Percentiles rank a stretch among this genome's conserved stretches.
Conservation (phyloP, 352 stramenopile genomes). For the Globisporangium uncinulatum region DNA sequence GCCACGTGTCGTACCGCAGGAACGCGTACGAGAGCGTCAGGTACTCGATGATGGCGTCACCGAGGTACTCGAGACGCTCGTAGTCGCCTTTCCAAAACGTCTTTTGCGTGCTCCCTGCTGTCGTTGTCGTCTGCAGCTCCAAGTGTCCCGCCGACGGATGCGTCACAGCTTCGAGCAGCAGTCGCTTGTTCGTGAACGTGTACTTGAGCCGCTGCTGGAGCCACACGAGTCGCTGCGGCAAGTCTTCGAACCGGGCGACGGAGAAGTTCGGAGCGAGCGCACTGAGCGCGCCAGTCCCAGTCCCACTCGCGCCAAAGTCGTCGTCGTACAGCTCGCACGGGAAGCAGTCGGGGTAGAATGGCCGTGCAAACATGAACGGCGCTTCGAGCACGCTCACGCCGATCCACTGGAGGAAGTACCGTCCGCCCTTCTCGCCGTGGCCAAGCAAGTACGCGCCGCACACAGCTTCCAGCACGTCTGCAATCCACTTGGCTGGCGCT, state of each 20-base stretch:
- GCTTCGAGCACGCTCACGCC: constrained; percentile 52
- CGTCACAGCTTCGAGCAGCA: constrained; percentile 73
- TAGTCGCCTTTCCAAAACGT: constrained; percentile 78
- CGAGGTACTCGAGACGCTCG: constrained; percentile 85
- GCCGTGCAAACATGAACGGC: constrained; percentile 30
- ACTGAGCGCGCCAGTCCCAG: constrained; percentile 10
- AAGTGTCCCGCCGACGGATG: constrained; percentile 70
- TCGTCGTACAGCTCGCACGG: constrained; percentile 54
- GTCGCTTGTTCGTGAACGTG: constrained; percentile 68
- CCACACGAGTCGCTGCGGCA: constrained; percentile 40
- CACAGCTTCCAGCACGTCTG: constrained; percentile 78
- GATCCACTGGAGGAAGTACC: constrained; percentile 75
- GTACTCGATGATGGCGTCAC: constrained; percentile 88
- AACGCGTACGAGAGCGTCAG: constrained; percentile 83
- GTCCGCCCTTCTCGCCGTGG: constrained; percentile 59
- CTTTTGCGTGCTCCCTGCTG: constrained; percentile 27
- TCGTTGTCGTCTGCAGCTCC: constrained; percentile 33
- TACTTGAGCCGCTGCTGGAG: constrained; percentile 81
- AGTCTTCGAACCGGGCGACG: constrained; percentile 48
- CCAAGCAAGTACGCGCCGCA: constrained; percentile 75
- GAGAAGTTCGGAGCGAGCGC: constrained; percentile 45
- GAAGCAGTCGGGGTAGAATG: constrained; percentile 68
- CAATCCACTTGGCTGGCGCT: constrained; percentile 79
- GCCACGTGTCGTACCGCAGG: constrained; percentile 59
- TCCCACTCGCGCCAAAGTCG: constrained; percentile 8